phyloP scores from a whole-genome alignment of 306 rosid genomes.

The Comarum palustre region DNA sequence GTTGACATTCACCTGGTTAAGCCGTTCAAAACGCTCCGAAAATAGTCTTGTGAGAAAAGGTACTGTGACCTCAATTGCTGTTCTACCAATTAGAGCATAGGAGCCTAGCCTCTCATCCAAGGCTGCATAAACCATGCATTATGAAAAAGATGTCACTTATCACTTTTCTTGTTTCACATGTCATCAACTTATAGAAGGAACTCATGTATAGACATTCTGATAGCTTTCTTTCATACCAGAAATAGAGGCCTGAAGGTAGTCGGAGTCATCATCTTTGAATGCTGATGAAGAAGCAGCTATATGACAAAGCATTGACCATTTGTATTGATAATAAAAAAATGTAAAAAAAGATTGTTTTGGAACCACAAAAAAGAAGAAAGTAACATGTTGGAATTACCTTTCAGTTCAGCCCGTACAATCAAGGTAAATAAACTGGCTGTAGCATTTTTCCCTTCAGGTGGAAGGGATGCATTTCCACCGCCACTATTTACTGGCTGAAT shows the following conservation, averaged over 20 bases:
- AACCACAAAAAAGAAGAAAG: slow-evolving; percentile 22
- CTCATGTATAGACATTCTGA: slow-evolving; percentile 9
- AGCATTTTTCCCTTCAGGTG: slow-evolving; percentile 71
- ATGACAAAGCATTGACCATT: slow-evolving; percentile 26
- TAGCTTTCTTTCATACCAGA: slow-evolving; percentile 57
- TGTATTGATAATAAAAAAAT: slow-evolving; percentile 13
- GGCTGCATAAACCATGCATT: slow-evolving; percentile 55
- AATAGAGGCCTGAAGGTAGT: slow-evolving; percentile 75
- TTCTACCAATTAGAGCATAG: slow-evolving; percentile 90
- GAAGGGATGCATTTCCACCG: slow-evolving; percentile 56
- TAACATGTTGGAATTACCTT: slow-evolving; percentile 42
- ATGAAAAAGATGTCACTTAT: neutral
- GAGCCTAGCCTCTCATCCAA: slow-evolving; percentile 95
- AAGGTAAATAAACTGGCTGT: slow-evolving; percentile 70
- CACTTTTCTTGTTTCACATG: neutral
- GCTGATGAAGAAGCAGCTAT: slow-evolving; percentile 82
- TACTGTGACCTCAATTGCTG: slow-evolving; percentile 67
- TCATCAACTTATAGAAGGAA: slow-evolving; percentile 12
- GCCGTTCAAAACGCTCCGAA: slow-evolving; percentile 61
- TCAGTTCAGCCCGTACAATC: slow-evolving; percentile 82
- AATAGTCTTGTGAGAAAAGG: slow-evolving; percentile 68
- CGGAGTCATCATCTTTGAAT: slow-evolving; percentile 63
- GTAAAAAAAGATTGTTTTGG: slow-evolving; percentile 19
- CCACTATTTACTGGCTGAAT: slow-evolving; percentile 61
- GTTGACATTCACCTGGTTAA: slow-evolving; percentile 54